phyloP scores from a whole-genome alignment of 768 basidiomycete species.

The Tricholoma sp. region DNA sequence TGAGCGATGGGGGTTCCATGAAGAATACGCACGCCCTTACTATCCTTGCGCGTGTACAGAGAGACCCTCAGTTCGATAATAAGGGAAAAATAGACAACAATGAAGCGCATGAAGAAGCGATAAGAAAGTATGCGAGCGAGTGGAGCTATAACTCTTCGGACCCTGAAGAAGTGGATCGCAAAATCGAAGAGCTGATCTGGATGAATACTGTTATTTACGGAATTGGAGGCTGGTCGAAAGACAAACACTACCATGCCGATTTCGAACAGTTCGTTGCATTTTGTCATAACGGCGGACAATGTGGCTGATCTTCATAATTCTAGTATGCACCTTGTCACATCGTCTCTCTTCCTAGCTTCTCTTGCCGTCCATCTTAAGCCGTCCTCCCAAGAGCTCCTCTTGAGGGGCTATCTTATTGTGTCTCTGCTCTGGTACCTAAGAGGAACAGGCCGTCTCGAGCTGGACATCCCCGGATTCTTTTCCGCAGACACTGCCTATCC shows the following conservation, averaged over 20 bases:
- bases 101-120: constrained; percentile 31
- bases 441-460: constrained; percentile 41
- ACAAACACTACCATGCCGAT: constrained; percentile 43
- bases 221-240: constrained; percentile 44
- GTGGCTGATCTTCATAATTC: not conserved
- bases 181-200: constrained; percentile 64
- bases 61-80: constrained; percentile 36
- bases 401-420: constrained; percentile 54
- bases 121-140: constrained; percentile 34
- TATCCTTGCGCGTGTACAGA: constrained; percentile 50
- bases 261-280: constrained; percentile 29
- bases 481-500: constrained; percentile 18
- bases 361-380: constrained; percentile 35
- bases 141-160: constrained; percentile 38
- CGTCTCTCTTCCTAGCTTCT: constrained; percentile 55
- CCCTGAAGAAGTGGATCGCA: constrained; percentile 38
- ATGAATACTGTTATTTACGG: constrained; percentile 50
- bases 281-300: not conserved
- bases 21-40: constrained; percentile 39
- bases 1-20: not conserved
- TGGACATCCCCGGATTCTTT: constrained; percentile 50
- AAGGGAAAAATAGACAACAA: constrained; percentile 9
- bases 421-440: constrained; percentile 51
- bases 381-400: constrained; percentile 41
- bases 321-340: constrained; percentile 67